Evolutionary conservation across 768 basidiomycete species (phyloP), one percentile per base, ranked within the genome.

Genomic region (Tricholoma hemisulphureum): DNA sequence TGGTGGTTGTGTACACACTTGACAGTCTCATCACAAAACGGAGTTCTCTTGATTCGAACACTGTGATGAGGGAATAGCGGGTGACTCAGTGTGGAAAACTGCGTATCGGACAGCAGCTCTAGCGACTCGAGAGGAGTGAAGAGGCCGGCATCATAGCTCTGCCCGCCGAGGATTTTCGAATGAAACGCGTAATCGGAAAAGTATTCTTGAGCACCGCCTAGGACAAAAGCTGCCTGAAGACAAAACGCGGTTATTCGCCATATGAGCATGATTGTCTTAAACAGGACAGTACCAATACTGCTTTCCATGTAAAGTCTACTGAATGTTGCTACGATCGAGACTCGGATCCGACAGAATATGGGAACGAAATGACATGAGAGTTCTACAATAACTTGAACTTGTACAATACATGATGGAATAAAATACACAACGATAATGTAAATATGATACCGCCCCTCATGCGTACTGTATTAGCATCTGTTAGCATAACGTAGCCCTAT

Each of bases 21-120:
- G n/a, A 85, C 84, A 9, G 80, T 82, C 6, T 75, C 74, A 61
- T 87, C 84, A 56, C 85, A 86, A 62, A 86, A 85, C 14, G 71
- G 66, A 8, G 77, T 78, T 67, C 82, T 84, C 73, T 85, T 86
- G 62, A 87, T 75, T n/a, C 84, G 74, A 13, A 87, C 80, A 39
- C 75, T 69, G 57, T 86, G 75, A 23, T 72, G 63, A 18, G 83
- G 83, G 61, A 83, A 85, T 20, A 65, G 64, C 0, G 84, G 80
- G 65, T 84, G 83, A 3, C 60, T 64, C 37, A 82, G 61, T 1
- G 72, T 61, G 2, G 77, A 73, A 50, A 77, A 81, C 5, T 65
- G 60, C 34, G 63, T 56, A 34, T 69, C 66, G 6, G 77, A 73
- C 18, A 79, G 66, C 8, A 65, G 21, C 28, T 69, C 68, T 5